Evolutionary conservation across 2,329 filamentous ascomycete species (phyloP).

Genomic region (Pseudodiploospora longispora): DNA sequence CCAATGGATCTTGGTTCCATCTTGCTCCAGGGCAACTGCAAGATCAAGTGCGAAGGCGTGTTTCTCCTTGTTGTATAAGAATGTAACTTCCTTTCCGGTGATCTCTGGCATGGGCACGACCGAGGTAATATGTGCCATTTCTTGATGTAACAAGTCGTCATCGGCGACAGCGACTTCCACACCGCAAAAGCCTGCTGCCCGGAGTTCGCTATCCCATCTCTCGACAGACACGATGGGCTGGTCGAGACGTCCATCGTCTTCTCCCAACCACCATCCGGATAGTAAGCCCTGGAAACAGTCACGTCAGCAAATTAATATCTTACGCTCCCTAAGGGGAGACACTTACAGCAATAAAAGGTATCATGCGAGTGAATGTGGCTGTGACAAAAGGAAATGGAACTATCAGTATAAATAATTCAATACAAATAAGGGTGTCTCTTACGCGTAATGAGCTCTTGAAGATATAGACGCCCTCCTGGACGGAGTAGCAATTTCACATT

Average conservation of each 20-base stretch:
- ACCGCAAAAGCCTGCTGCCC: slow-evolving; percentile 16
- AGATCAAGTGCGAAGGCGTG: slow-evolving; percentile 2
- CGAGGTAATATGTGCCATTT: slow-evolving; percentile 1
- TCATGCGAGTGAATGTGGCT: too few relatives aligned
- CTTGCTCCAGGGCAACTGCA: background rate
- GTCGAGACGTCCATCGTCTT: slow-evolving; percentile 15
- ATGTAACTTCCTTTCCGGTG: background rate
- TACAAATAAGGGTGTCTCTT: background rate
- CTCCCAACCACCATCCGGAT: slow-evolving; percentile 28
- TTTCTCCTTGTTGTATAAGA: slow-evolving; percentile 2
- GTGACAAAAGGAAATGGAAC: background rate
- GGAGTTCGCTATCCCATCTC: slow-evolving; percentile 20
- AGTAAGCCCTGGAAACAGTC: slow-evolving; percentile 14
- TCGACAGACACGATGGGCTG: slow-evolving; percentile 18
- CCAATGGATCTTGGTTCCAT: slow-evolving; percentile 3
- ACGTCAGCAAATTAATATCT: background rate
- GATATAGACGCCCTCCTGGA: background rate
- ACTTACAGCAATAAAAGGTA: background rate
- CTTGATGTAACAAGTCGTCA: slow-evolving; percentile 11
- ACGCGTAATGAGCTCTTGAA: slow-evolving; percentile 2
- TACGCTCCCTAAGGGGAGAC: background rate
- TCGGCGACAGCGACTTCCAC: slow-evolving; percentile 8
- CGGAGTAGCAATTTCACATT: background rate
- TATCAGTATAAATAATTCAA: background rate
- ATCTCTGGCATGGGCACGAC: background rate